phyloP scores from a whole-genome alignment of 192 early-diverging fungal genomes.

The Coemansia sp. region DNA sequence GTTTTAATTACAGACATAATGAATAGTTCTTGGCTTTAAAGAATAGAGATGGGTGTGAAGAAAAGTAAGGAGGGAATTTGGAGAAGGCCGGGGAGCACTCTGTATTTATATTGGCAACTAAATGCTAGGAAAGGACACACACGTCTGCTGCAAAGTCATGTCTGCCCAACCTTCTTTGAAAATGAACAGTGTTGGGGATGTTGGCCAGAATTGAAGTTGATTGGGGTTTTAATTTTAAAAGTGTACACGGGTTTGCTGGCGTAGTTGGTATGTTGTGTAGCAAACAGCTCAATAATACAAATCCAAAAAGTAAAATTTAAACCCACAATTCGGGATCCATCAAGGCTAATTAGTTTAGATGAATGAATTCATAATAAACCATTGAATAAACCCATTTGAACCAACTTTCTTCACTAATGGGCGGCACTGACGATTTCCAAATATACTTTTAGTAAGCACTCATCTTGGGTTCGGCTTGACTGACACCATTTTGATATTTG shows the following conservation, averaged over 20 bases:
- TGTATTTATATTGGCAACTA: neutral
- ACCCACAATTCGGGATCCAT: neutral
- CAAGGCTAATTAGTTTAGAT: neutral
- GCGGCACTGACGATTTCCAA: conserved; percentile 24
- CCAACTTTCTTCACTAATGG: conserved; percentile 9
- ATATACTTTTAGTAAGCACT: conserved; percentile 39
- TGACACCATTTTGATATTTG: neutral
- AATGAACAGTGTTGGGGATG: too few relatives aligned
- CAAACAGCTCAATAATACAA: too few relatives aligned
- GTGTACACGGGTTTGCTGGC: too few relatives aligned
- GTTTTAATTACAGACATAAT: neutral
- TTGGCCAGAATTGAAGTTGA: too few relatives aligned
- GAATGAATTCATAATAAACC: too few relatives aligned
- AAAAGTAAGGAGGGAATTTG: neutral
- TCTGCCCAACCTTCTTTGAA: too few relatives aligned
- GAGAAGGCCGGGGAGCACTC: neutral
- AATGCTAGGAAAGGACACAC: too few relatives aligned
- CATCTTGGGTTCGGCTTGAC: neutral
- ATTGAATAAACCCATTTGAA: neutral
- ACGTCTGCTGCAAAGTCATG: too few relatives aligned
- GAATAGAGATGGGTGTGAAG: neutral
- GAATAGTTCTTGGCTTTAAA: neutral
- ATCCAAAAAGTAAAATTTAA: neutral
- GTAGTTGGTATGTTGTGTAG: too few relatives aligned
- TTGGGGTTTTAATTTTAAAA: too few relatives aligned